phyloP scores from a whole-genome alignment of 441 rosid species.

The Croton setiger region DNA sequence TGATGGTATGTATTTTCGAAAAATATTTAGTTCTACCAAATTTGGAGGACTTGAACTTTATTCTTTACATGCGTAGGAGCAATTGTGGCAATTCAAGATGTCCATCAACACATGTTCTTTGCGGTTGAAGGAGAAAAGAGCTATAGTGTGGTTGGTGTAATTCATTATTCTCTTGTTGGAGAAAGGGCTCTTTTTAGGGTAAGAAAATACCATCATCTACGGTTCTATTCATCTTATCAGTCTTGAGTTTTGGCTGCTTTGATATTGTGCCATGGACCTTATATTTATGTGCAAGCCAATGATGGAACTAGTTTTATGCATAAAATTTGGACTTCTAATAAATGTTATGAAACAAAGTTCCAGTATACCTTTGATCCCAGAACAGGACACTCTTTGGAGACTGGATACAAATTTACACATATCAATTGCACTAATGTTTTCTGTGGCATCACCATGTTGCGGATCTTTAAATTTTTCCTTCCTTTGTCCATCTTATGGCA shows the following conservation, averaged over 20 bases:
- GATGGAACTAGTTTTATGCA: neutral
- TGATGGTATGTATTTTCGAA: slow-evolving; percentile 56
- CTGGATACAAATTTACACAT: neutral
- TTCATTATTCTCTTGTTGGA: slow-evolving; percentile 89
- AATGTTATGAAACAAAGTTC: neutral
- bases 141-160: slow-evolving; percentile 52
- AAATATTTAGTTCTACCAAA: slow-evolving; percentile 14
- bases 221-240: neutral
- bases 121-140: slow-evolving; percentile 66
- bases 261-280: neutral
- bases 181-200: slow-evolving; percentile 90
- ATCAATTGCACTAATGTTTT: neutral
- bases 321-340: neutral
- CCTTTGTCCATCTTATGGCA: neutral
- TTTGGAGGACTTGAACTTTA: slow-evolving; percentile 24
- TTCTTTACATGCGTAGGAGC: slow-evolving; percentile 52
- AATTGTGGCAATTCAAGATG: slow-evolving; percentile 86
- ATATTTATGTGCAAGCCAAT: neutral
- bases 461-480: neutral
- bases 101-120: slow-evolving; percentile 80
- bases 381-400: neutral
- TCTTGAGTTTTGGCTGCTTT: neutral
- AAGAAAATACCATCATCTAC: slow-evolving; percentile 21
- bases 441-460: slow-evolving; percentile 4
- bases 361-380: neutral